Evolutionary conservation across 257 asterid genomes (phyloP).

Genomic region (Lycium ferocissimum): DNA sequence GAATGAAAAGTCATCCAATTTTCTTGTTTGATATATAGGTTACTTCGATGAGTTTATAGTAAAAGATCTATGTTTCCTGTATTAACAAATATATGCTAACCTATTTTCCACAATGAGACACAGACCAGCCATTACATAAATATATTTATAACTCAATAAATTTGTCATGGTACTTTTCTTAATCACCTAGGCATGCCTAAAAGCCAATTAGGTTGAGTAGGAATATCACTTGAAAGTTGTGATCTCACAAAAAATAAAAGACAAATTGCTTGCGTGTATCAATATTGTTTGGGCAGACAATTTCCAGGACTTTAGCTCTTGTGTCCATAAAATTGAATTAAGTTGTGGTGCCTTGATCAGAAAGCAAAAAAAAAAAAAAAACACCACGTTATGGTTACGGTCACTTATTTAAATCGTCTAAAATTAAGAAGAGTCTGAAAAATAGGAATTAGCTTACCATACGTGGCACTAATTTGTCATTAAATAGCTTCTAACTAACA

Average conservation of each 20-base stretch:
- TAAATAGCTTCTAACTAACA: neutral
- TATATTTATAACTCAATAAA: neutral
- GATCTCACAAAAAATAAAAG: neutral
- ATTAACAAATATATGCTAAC: too few species aligned
- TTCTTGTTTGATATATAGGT: too few species aligned
- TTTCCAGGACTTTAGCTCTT: neutral
- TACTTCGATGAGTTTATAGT: too few species aligned
- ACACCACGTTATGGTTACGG: too few species aligned
- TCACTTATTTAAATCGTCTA: neutral
- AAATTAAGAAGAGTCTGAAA: neutral
- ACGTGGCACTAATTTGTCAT: neutral
- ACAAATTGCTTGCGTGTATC: neutral
- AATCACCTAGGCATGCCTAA: conserved; percentile 15
- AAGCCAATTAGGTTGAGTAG: conserved; percentile 1
- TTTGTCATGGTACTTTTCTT: neutral
- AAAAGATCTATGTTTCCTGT: too few species aligned
- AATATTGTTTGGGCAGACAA: neutral
- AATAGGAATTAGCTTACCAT: too few species aligned
- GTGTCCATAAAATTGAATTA: neutral
- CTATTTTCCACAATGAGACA: too few species aligned
- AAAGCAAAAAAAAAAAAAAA: too few species aligned
- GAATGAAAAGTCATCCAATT: too few species aligned
- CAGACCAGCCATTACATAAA: too few species aligned
- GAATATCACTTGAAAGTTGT: conserved; percentile 25
- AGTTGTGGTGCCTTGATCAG: neutral